These are phyloP conservation scores for Staphylotrichum longicolle DNA, from an alignment of 495 filamentous ascomycete genomes.

Conservation along the genomic window DNA sequence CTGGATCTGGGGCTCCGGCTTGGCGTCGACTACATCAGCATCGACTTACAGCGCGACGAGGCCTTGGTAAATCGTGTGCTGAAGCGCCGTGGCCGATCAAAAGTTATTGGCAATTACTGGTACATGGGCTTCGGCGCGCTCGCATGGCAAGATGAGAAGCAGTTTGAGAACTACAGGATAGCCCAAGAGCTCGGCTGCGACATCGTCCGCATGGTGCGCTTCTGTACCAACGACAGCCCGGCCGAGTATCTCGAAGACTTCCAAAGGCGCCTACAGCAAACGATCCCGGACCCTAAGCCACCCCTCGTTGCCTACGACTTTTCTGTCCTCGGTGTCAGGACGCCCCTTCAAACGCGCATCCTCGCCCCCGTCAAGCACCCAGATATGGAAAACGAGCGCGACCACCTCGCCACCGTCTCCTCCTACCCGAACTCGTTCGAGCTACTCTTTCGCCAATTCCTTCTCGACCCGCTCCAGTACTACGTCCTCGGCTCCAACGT, in stretches of 20 bases:
- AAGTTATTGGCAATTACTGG: slow-evolving; percentile 68
- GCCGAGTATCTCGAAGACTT: slow-evolving; percentile 59
- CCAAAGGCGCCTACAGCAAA: slow-evolving; percentile 42
- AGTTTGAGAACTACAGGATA: slow-evolving; percentile 53
- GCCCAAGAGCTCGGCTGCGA: slow-evolving; percentile 67
- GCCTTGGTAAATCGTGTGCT: slow-evolving; percentile 54
- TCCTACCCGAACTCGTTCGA: slow-evolving; percentile 51
- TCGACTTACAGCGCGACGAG: slow-evolving; percentile 61
- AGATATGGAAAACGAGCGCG: slow-evolving; percentile 53
- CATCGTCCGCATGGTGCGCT: slow-evolving; percentile 64
- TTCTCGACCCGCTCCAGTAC: slow-evolving; percentile 66
- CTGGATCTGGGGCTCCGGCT: slow-evolving; percentile 68
- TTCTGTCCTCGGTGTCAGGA: slow-evolving; percentile 64
- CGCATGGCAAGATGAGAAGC: slow-evolving; percentile 62
- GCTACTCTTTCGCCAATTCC: slow-evolving; percentile 54
- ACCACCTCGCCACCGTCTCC: slow-evolving; percentile 44
- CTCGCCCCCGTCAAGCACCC: slow-evolving; percentile 69
- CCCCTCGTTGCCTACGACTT: slow-evolving; percentile 71
- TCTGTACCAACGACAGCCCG: slow-evolving; percentile 58
- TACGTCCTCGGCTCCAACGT: slow-evolving; percentile 73
- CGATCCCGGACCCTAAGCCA: slow-evolving; percentile 54
- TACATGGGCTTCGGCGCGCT: slow-evolving; percentile 49
- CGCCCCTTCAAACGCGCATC: slow-evolving; percentile 64
- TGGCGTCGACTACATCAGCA: slow-evolving; percentile 68
- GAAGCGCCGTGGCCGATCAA: slow-evolving; percentile 60